Percentiles rank a stretch among this genome's conserved stretches.
These are phyloP conservation scores for Yamadazyma akitaensis DNA, from an alignment of 805 yeast genomes.

Conservation along the genomic window DNA sequence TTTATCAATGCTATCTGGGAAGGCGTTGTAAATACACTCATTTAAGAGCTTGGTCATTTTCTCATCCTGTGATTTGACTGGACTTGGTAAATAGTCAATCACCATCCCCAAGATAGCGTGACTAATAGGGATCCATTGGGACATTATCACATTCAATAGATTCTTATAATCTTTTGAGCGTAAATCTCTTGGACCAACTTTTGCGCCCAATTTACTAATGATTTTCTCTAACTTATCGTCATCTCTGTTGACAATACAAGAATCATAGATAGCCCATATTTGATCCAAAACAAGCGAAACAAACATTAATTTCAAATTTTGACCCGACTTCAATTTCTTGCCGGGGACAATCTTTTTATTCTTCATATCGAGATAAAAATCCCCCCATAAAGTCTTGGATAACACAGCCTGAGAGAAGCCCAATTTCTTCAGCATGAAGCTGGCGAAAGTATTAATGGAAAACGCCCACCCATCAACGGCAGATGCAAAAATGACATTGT, in stretches of 20 bases:
- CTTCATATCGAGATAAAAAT: conserved; percentile 83
- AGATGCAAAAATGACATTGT: conserved; percentile 84
- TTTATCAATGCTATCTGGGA: conserved; percentile 34
- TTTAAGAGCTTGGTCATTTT: conserved; percentile 65
- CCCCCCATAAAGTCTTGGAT: conserved; percentile 94
- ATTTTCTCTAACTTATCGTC: conserved; percentile 73
- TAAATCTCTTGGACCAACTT: conserved; percentile 69
- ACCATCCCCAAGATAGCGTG: conserved; percentile 81
- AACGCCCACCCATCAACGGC: conserved; percentile 99
- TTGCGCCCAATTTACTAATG: conserved; percentile 63
- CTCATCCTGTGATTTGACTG: conserved; percentile 66
- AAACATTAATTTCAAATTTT: conserved; percentile 68
- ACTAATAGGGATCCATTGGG: conserved; percentile 94
- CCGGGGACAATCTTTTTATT: conserved; percentile 75
- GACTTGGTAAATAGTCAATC: conserved; percentile 82
- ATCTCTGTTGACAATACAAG: conserved; percentile 61
- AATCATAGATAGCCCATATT: conserved; percentile 87
- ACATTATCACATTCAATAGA: conserved; percentile 63
- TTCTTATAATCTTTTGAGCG: conserved; percentile 72
- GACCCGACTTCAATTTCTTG: conserved; percentile 59
- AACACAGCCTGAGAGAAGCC: conserved; percentile 80
- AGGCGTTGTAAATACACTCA: conserved; percentile 42
- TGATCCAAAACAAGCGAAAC: conserved; percentile 84
- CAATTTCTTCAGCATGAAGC: conserved; percentile 76
- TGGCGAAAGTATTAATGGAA: conserved; percentile 82